Base-by-base conservation (phyloP, 768 basidiomycete species). In the Trametopsis cervina region DNA sequence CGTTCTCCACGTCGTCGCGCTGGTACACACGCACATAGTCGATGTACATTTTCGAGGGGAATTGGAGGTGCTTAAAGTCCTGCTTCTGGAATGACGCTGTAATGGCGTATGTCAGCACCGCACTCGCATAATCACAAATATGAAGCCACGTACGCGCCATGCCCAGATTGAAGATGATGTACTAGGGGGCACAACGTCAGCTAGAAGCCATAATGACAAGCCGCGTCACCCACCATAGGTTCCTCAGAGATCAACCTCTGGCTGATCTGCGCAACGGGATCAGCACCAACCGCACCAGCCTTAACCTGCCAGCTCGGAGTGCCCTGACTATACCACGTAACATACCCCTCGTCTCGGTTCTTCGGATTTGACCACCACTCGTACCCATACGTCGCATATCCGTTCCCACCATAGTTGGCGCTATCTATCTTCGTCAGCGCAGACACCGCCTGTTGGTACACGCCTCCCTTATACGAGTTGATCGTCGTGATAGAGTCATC, bases 1-100 rank as follows among this genome's bases (percentile, higher is more conserved):
- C 83, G 46, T 83, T 50, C 54, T 78, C 61, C n/a, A 78, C 61
- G 7, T 84, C 91, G 18, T 78, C 61, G 27, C 84, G 78, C 68
- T 96, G 93, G 56, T 91, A 90, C 44, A 94, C 75, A 29, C 91
- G 81, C 20, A 99, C 77, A 57, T 96, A 97, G 64, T 97, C 95
- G 54, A 98, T 67, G 51, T 77, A 78, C 87, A 95, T 87, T 50
- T 75, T 68, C 5, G 76, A 71, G 0, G 94, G 95, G 73, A 92
- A 95, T 40, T 63, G 58, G 45, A 97, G 69, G 58, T 89, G 69
- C 54, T 69, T 70, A 58, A 73, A 91, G 64, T 93, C 83, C 48
- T 80, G 78, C 42, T 63, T 55, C 59, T 92, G 88, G 73, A 94
- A 92, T 35, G 73, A 72, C 2, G 81, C 73, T 75, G 47, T 13